These are phyloP conservation scores for Exophiala oligosperma DNA, from an alignment of 2,329 filamentous ascomycete genomes.

Conservation along the genomic window DNA sequence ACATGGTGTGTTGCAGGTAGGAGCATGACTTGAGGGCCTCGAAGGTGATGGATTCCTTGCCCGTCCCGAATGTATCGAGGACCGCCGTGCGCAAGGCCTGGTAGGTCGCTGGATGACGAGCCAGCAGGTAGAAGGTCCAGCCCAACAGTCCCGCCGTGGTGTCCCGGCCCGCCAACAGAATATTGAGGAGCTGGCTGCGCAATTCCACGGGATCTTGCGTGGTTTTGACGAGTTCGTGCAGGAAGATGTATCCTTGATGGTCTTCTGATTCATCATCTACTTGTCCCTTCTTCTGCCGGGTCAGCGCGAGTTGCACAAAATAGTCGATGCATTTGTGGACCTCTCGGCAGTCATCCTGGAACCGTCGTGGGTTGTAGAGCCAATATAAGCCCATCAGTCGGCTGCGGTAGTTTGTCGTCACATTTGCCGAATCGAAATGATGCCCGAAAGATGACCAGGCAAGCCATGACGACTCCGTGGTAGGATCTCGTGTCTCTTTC, in stretches of 20 bases:
- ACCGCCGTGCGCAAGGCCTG: conserved; percentile 36
- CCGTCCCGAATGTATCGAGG: conserved; percentile 43
- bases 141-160: conserved; percentile 51
- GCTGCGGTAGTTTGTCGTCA: neutral
- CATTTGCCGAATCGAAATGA: conserved; percentile 1
- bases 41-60: conserved; percentile 41
- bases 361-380: too few relatives aligned
- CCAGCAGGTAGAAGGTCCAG: conserved; percentile 50
- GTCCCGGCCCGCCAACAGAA: conserved; percentile 55
- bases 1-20: conserved; percentile 33
- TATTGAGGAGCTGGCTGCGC: conserved; percentile 51
- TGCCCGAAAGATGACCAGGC: neutral
- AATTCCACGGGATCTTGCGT: conserved; percentile 44
- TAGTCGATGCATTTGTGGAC: conserved; percentile 33
- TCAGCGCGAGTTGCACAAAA: conserved; percentile 47
- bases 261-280: conserved; percentile 30
- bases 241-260: conserved; percentile 47
- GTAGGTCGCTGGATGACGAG: conserved; percentile 40
- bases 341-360: neutral
- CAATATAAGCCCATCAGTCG: too few relatives aligned
- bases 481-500: conserved; percentile 39
- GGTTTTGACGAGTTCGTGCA: conserved; percentile 47
- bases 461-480: conserved; percentile 1
- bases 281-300: conserved; percentile 28
- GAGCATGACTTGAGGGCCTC: conserved; percentile 41